phyloP scores from a whole-genome alignment of 1,284 basidiomycete species.

The Malassezia furfur region DNA sequence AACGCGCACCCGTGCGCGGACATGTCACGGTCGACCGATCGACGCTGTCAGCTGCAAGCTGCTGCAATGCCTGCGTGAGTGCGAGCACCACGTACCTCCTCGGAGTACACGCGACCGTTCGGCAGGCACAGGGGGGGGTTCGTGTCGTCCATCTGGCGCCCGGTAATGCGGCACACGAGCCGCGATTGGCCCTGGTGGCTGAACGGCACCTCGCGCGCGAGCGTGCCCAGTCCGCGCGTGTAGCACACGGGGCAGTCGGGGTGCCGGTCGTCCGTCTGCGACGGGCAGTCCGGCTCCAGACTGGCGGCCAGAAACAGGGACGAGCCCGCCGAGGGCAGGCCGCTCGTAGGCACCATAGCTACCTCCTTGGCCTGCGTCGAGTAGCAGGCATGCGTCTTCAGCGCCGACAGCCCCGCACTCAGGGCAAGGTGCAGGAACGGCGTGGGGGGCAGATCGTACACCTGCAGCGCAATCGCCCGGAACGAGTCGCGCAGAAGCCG shows the following conservation, averaged over 20 bases:
- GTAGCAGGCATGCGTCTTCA: slow-evolving; percentile 39
- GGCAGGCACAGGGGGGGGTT: slow-evolving; percentile 86
- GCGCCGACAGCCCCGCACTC: slow-evolving; percentile 29
- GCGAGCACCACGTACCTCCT: slow-evolving; percentile 57
- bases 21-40: slow-evolving; percentile 62
- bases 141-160: slow-evolving; percentile 86
- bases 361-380: not conserved
- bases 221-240: slow-evolving; percentile 57
- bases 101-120: slow-evolving; percentile 83
- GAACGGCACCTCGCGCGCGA: slow-evolving; percentile 74
- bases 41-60: slow-evolving; percentile 67
- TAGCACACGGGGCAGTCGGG: slow-evolving; percentile 83
- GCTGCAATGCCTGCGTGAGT: slow-evolving; percentile 60
- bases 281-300: not conserved
- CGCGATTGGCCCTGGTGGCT: slow-evolving; percentile 91
- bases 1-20: slow-evolving; percentile 63
- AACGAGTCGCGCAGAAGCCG: slow-evolving; percentile 22
- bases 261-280: slow-evolving; percentile 5
- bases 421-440: slow-evolving; percentile 40
- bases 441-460: slow-evolving; percentile 31
- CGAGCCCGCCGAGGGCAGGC: not conserved
- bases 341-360: not conserved
- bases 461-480: slow-evolving; percentile 24
- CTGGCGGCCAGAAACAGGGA: not conserved
- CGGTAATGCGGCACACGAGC: slow-evolving; percentile 79